Evolutionary conservation across 495 filamentous ascomycete genomes (phyloP).

Genomic region (Podospora conica): DNA sequence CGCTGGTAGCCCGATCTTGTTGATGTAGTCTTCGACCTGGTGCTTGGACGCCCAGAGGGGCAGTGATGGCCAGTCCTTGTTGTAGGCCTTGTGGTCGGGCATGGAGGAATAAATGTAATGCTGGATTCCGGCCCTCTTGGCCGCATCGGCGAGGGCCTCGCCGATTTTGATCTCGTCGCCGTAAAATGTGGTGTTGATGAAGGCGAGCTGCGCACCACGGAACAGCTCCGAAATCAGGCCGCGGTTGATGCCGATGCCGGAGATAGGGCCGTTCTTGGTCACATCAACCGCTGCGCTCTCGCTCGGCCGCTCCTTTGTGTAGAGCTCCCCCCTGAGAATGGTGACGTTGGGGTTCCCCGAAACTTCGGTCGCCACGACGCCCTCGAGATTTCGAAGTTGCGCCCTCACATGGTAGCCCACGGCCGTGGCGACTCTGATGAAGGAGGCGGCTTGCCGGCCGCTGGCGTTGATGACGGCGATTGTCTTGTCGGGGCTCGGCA

Average conservation of each 20-base stretch:
- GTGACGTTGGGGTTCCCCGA: conserved; percentile 74
- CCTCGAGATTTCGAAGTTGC: conserved; percentile 76
- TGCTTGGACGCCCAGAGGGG: conserved; percentile 92
- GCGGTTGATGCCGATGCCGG: conserved; percentile 48
- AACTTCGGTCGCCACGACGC: conserved; percentile 78
- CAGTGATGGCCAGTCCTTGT: conserved; percentile 62
- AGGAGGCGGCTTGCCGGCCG: conserved; percentile 86
- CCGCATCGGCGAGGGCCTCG: conserved; percentile 78
- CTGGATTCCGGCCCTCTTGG: conserved; percentile 73
- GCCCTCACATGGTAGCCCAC: conserved; percentile 87
- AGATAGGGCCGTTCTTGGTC: conserved; percentile 36
- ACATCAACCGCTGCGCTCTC: conserved; percentile 37
- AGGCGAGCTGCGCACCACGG: conserved; percentile 75
- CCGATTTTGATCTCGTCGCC: conserved; percentile 91
- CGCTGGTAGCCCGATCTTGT: conserved; percentile 71
- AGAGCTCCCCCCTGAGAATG: conserved; percentile 74
- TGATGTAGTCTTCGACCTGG: conserved; percentile 83
- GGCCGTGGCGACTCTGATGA: conserved; percentile 86
- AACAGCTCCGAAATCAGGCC: conserved; percentile 72
- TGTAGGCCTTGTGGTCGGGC: conserved; percentile 83
- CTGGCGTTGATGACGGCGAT: conserved; percentile 90
- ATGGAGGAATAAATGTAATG: conserved; percentile 96
- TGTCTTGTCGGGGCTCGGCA: conserved; percentile 58
- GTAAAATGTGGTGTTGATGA: conserved; percentile 98
- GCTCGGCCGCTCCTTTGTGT: conserved; percentile 49